Evolutionary conservation across 805 yeast genomes (phyloP), one percentile per base, ranked within the genome.

Genomic region (Komagataella phaffii): DNA sequence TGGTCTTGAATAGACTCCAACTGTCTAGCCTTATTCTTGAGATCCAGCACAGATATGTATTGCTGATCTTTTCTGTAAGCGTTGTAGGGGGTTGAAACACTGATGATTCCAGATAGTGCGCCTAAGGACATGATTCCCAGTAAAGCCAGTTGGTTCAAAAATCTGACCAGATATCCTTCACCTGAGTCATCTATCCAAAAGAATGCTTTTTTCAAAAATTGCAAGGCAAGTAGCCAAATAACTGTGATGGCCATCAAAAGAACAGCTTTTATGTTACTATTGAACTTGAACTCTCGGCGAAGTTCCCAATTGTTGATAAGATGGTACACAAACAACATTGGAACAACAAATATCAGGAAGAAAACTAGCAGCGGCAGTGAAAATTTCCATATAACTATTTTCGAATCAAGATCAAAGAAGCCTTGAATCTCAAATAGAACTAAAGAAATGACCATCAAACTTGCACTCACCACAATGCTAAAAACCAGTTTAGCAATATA

Each of bases 41-140:
- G 40, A 30, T 30, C 40, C 2, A 14, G 40, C 40, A 30, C 14
- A 5, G 40, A 10, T 30, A 30, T 14, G 40, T 30, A 30, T 14
- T 30, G 40, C 40, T 30, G 40, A 3, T 30, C 40, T 30, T 14
- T 14, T 30, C 40, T 30, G 40, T 30, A 30, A 6, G 40, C 14
- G 40, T 30, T 30, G 12, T 30, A 30, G 7, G 79, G 72, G 0
- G 78, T 74, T 46, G 77, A 69, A 12, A 73, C 62, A 6, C 77
- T 72, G 1, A 81, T 82, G 46, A 77, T 68, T 2, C 82, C 82
- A 8, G 78, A 75, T 17, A 77, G 61, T 1, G 74, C 55, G 0
- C 80, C 76, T 50, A 77, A 66, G 50, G 74, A 68, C n/a, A 76
- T 66, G 30, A 77, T 71, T 0, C 83, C 83, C 24, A 74, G 64